These are phyloP conservation scores for Backusella australiensis DNA, from an alignment of 192 early-diverging fungal genomes.

Conservation along the genomic window DNA sequence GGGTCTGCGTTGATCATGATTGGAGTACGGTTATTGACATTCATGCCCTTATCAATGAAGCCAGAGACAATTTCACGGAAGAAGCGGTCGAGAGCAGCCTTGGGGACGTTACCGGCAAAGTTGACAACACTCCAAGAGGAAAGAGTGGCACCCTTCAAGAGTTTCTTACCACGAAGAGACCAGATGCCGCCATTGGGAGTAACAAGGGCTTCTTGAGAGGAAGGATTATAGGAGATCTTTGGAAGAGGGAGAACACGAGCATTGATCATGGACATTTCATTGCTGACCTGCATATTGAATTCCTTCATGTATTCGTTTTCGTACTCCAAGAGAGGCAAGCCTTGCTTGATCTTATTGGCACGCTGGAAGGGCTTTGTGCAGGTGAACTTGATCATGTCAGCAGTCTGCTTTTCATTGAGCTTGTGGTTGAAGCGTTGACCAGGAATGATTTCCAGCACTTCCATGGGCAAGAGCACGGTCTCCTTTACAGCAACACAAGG, in stretches of 20 bases:
- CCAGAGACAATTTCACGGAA: slow-evolving; percentile 73
- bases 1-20: slow-evolving; percentile 46
- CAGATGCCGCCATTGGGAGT: slow-evolving; percentile 74
- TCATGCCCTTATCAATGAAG: slow-evolving; percentile 72
- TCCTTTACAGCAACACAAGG: slow-evolving; percentile 76
- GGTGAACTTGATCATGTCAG: slow-evolving; percentile 93
- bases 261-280: slow-evolving; percentile 65
- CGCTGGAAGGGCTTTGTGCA: slow-evolving; percentile 80
- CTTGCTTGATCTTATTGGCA: slow-evolving; percentile 77
- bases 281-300: slow-evolving; percentile 71
- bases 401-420: slow-evolving; percentile 81
- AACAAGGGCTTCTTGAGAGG: slow-evolving; percentile 45
- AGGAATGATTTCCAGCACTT: slow-evolving; percentile 79
- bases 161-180: slow-evolving; percentile 83
- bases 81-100: slow-evolving; percentile 65
- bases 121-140: slow-evolving; percentile 82
- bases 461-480: slow-evolving; percentile 77
- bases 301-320: slow-evolving; percentile 66
- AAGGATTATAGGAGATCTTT: slow-evolving; percentile 60
- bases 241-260: slow-evolving; percentile 81
- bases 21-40: slow-evolving; percentile 40
- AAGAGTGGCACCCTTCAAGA: slow-evolving; percentile 71
- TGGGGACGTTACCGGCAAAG: slow-evolving; percentile 56
- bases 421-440: slow-evolving; percentile 84
- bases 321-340: slow-evolving; percentile 64